phyloP scores from a whole-genome alignment of 2,329 filamentous ascomycete species.

The Samsoniella hepiali region DNA sequence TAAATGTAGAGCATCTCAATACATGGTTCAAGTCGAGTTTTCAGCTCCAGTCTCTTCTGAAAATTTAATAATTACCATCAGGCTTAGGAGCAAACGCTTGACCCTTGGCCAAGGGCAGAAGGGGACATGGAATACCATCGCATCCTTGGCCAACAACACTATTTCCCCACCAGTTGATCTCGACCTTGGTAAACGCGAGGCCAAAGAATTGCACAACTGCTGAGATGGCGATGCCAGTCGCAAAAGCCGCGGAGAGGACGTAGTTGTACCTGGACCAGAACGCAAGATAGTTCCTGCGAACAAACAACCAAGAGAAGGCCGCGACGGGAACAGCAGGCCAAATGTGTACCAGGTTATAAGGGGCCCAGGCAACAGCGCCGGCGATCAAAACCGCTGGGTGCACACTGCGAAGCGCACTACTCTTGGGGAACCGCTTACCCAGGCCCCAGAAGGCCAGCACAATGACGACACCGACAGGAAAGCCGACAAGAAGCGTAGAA shows the following conservation, averaged over 20 bases:
- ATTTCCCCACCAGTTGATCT: conserved; percentile 32
- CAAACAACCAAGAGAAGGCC: conserved; percentile 40
- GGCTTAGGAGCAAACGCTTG: conserved; percentile 28
- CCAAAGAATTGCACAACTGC: conserved; percentile 33
- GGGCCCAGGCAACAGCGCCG: conserved; percentile 35
- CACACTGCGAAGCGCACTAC: conserved; percentile 34
- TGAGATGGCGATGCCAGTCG: conserved; percentile 31
- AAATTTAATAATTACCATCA: not conserved
- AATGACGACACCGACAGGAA: conserved; percentile 34
- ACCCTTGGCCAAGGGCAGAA: conserved; percentile 25
- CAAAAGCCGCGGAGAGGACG: conserved; percentile 31
- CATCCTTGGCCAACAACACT: conserved; percentile 26
- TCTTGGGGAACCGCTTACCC: conserved; percentile 33
- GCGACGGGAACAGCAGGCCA: conserved; percentile 44
- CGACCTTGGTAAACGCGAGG: conserved; percentile 25
- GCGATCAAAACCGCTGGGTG: conserved; percentile 39
- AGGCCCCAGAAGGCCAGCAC: conserved; percentile 34
- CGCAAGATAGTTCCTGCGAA: conserved; percentile 35
- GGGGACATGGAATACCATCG: conserved; percentile 26
- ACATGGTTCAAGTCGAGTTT: too few species aligned
- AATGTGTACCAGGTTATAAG: conserved; percentile 42
- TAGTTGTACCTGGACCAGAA: conserved; percentile 41
- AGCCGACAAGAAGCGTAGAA: conserved; percentile 33
- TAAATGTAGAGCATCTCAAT: too few species aligned
- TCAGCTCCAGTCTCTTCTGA: not conserved